Base-by-base conservation (phyloP, 1,284 basidiomycete species). In the Mycena citricolor region DNA sequence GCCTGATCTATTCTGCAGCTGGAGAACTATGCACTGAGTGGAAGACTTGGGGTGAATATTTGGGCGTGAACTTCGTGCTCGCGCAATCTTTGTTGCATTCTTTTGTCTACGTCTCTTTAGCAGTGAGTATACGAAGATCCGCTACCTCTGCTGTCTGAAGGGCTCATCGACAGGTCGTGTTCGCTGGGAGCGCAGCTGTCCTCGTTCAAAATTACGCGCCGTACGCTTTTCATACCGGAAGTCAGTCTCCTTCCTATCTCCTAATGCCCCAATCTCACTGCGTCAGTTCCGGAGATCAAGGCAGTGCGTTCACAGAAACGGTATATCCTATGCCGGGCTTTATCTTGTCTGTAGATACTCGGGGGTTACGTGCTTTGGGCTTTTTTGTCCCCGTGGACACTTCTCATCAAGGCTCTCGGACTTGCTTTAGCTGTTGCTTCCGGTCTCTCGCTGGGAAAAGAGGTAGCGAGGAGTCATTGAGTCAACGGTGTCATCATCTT, bases 171-270 rank as follows among this genome's bases (percentile, higher is more conserved):
- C 44, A 87, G 84, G 69, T 83, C 37, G 63, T 61, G 11, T 84
- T 86, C 51, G 78, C 82, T 5, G 73, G 74, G 32, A 79, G 76
- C 57, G 77, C 84, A n/a, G 81, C 83, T 1, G 49, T 82, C 8
- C 65, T 86, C 1, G 84, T 88, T 2, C 66, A 76, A 37, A 70
- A 67, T 23, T 86, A 86, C 54, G 83, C 84, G 8, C 84, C 83
- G 42, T 84, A 83, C 56, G 84, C 84, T 16, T 88, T 86, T 56
- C 84, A 88, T 58, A 88, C 84, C 26, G 84, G 84, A 71, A 86
- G 83, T 87, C 60, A 62, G 81, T 68, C 13, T 49, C 20, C 44
- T 39, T 25, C 26, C 23, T 39, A 7, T 11, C 42, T 30, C 23
- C 40, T 26, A 24, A 45, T 44, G 13, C 32, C 36, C 32, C 42